A percentile compares a stretch with the other conserved stretches of the same genome.
Evolutionary conservation across 2,329 filamentous ascomycete species (phyloP).

Genomic region (Chrysosphaeria jannelii): DNA sequence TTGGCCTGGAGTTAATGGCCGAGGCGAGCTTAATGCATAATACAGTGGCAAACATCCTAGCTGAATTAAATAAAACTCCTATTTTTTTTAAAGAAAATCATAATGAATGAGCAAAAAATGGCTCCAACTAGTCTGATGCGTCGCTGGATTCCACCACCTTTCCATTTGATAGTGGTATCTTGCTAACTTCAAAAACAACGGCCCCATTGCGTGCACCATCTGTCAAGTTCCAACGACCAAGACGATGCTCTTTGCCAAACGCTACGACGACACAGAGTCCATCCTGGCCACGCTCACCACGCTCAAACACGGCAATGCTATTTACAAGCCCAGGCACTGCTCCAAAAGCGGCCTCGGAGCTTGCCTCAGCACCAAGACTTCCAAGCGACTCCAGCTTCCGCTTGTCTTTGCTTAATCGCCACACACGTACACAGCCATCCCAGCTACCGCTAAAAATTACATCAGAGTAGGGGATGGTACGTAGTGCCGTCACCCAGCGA

Average conservation of each 20-base stretch:
- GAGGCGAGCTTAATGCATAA: too few species aligned
- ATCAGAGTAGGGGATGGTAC: slow-evolving; percentile 69
- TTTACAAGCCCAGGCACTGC: slow-evolving; percentile 49
- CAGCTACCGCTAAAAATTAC: slow-evolving; percentile 76
- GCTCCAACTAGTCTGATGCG: too few species aligned
- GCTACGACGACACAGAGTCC: slow-evolving; percentile 67
- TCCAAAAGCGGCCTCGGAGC: background rate
- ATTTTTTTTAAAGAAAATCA: too few species aligned
- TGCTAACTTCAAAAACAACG: slow-evolving; percentile 50
- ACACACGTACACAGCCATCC: slow-evolving; percentile 68
- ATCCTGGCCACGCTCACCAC: slow-evolving; percentile 43
- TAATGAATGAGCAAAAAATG: too few species aligned
- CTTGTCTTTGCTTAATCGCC: slow-evolving; percentile 65
- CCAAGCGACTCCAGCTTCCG: slow-evolving; percentile 44
- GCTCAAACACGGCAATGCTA: slow-evolving; percentile 62
- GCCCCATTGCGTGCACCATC: slow-evolving; percentile 45
- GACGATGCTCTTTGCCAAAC: slow-evolving; percentile 56
- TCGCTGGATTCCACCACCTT: too few species aligned
- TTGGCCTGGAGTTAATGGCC: too few species aligned
- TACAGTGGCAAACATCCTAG: too few species aligned
- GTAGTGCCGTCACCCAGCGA: slow-evolving; percentile 70
- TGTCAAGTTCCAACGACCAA: slow-evolving; percentile 51
- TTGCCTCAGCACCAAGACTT: slow-evolving; percentile 15
- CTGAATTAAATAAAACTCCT: too few species aligned
- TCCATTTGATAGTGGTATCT: background rate